These are phyloP conservation scores for Cordyceps pruinosa DNA, from an alignment of 2,329 filamentous ascomycete species.

Conservation along the genomic window DNA sequence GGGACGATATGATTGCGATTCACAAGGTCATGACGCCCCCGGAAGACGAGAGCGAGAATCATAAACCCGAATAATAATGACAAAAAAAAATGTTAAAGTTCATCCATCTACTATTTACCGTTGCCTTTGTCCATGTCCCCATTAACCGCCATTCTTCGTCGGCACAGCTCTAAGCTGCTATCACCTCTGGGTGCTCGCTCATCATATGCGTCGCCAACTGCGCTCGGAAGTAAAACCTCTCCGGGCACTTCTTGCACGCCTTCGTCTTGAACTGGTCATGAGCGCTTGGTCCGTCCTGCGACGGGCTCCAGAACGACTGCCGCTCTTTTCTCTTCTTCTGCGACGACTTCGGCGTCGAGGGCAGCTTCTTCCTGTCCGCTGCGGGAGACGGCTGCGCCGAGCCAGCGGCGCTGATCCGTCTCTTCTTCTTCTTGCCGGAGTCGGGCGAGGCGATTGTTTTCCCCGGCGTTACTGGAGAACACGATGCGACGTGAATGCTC, in stretches of 20 bases:
- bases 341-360: not conserved
- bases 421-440: not conserved
- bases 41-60: not conserved
- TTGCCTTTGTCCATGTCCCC: no score
- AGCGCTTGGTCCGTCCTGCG: not conserved
- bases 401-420: not conserved
- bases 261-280: slow-evolving; percentile 9
- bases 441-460: not conserved
- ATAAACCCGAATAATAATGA: no score
- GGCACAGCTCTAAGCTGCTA: not conserved
- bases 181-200: not conserved
- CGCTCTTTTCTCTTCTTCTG: not conserved
- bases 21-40: slow-evolving; percentile 14
- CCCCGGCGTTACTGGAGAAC: not conserved
- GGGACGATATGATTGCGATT: slow-evolving; percentile 25
- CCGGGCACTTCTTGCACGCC: not conserved
- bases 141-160: not conserved
- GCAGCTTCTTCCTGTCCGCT: not conserved
- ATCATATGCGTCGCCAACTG: slow-evolving; percentile 8
- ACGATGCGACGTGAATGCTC: not conserved
- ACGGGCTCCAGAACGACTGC: not conserved
- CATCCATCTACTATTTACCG: no score
- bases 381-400: not conserved
- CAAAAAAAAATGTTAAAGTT: not conserved
- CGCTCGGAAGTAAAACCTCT: not conserved